Base-by-base conservation (phyloP, 2,329 filamentous ascomycete species). In the Scytalidium lignicola region DNA sequence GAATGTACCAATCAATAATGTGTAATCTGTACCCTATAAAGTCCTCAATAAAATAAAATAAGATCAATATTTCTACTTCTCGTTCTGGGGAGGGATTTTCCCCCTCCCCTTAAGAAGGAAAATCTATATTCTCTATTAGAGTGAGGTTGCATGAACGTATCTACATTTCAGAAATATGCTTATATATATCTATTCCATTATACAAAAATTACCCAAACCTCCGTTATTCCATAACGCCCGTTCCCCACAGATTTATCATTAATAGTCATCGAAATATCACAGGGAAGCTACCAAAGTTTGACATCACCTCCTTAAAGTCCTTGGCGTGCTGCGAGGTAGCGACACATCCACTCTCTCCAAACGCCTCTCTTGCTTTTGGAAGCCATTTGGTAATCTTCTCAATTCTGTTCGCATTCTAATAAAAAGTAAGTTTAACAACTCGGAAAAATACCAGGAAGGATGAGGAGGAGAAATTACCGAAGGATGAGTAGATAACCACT, bases 401-500 rank as follows among this genome's bases (percentile, higher is more conserved):
- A 50, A 87, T 77, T 19, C 86, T 72, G 50, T 79, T 80, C 49
- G 79, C 73, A 57, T 83, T 83, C 70, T 82, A 52, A 28, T 6
- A 28, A 20, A 22, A 50, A 29, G 41, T 64, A 23, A 62, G n/a
- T n/a, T n/a, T n/a, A n/a, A n/a, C n/a, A n/a, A n/a, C n/a, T n/a
- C n/a, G n/a, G n/a, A n/a, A n/a, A n/a, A n/a, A n/a, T n/a, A n/a
- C n/a, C n/a, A n/a, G n/a, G n/a, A n/a, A n/a, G n/a, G n/a, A n/a
- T n/a, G n/a, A n/a, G n/a, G n/a, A n/a, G n/a, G n/a, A 37, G 44
- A 8, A 6, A 23, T 20, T 70, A 83, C 80, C 54, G 83, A 85
- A 29, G 88, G 88, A 70, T 92, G 88, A 5, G 88, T 91, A 61
- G 80, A 86, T 58, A 90, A 67, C 70, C 88, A 84, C 66, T 90